Evolutionary conservation across 768 basidiomycete genomes (phyloP).

Genomic region (Galerina sulciceps): DNA sequence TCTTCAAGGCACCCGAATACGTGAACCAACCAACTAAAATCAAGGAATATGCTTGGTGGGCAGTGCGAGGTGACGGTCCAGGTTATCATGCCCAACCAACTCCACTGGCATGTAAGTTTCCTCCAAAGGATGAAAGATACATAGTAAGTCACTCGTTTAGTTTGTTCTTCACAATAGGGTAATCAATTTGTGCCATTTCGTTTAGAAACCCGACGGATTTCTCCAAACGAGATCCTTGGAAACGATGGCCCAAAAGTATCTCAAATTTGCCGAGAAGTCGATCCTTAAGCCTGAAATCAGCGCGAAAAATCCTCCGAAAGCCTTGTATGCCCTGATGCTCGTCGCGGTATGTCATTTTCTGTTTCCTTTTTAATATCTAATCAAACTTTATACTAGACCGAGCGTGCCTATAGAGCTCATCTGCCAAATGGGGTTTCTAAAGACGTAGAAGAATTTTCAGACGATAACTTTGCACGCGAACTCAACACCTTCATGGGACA

Average conservation of each 20-base stretch:
- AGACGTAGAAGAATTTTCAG: too few relatives aligned
- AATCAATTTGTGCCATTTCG: not conserved
- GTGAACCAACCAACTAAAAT: not conserved
- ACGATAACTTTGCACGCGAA: too few relatives aligned
- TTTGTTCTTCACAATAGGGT: not conserved
- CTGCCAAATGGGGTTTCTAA: too few relatives aligned
- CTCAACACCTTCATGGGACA: too few relatives aligned
- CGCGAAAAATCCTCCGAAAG: slow-evolving; percentile 19
- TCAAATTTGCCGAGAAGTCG: slow-evolving; percentile 9
- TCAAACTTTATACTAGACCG: too few relatives aligned
- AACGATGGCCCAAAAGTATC: not conserved
- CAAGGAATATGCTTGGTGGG: slow-evolving; percentile 7
- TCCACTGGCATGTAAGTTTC: too few relatives aligned
- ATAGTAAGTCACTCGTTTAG: not conserved
- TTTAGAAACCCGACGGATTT: not conserved
- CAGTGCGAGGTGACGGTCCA: slow-evolving; percentile 5
- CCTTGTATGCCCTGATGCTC: slow-evolving; percentile 16
- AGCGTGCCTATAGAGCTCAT: too few relatives aligned
- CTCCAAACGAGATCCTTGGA: too few relatives aligned
- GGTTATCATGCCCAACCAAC: slow-evolving; percentile 15
- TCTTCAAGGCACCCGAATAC: slow-evolving; percentile 4
- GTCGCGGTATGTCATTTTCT: slow-evolving; percentile 9
- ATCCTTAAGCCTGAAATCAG: slow-evolving; percentile 5
- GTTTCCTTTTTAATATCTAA: not conserved
- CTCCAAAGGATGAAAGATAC: not conserved